Percentiles rank a stretch among this genome's conserved stretches.
These are phyloP conservation scores for Trichosporon sp. DNA, from an alignment of 1,284 basidiomycete genomes.

Conservation along the genomic window DNA sequence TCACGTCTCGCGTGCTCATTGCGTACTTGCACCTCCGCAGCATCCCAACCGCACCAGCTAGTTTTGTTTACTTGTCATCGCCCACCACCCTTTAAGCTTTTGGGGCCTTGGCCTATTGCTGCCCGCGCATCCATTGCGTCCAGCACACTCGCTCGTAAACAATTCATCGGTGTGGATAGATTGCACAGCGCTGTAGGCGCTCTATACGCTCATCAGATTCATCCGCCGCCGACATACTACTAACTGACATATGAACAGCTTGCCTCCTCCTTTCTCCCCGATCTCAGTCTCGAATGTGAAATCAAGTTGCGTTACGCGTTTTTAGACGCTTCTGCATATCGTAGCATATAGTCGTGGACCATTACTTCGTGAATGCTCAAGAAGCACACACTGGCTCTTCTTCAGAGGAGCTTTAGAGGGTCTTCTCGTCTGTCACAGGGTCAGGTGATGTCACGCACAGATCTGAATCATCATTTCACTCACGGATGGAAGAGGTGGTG, in stretches of 20 bases:
- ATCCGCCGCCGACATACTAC: conserved; percentile 15
- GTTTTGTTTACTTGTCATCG: neutral
- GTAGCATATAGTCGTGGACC: conserved; percentile 18
- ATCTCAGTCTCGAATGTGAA: neutral
- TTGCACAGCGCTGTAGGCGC: conserved; percentile 1
- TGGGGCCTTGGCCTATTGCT: neutral
- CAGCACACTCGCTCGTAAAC: neutral
- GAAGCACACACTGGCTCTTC: conserved; percentile 12
- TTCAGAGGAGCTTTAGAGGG: conserved; percentile 22
- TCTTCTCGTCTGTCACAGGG: conserved; percentile 26
- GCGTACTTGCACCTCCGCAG: neutral
- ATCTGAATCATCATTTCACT: neutral
- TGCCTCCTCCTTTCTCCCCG: conserved; percentile 10
- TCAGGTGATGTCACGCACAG: conserved; percentile 19
- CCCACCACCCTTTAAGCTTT: neutral
- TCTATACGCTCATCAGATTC: conserved; percentile 5
- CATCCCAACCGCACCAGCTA: neutral
- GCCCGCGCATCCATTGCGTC: neutral
- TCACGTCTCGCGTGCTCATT: neutral
- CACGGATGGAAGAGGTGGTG: conserved; percentile 12
- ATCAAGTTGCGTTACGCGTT: conserved; percentile 8
- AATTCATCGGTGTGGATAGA: neutral
- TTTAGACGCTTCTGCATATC: conserved; percentile 16
- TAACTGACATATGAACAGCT: conserved; percentile 16
- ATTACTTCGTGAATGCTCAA: conserved; percentile 8